Evolutionary conservation across 495 filamentous ascomycete genomes (phyloP).

Genomic region (Sordaria brevicollis): DNA sequence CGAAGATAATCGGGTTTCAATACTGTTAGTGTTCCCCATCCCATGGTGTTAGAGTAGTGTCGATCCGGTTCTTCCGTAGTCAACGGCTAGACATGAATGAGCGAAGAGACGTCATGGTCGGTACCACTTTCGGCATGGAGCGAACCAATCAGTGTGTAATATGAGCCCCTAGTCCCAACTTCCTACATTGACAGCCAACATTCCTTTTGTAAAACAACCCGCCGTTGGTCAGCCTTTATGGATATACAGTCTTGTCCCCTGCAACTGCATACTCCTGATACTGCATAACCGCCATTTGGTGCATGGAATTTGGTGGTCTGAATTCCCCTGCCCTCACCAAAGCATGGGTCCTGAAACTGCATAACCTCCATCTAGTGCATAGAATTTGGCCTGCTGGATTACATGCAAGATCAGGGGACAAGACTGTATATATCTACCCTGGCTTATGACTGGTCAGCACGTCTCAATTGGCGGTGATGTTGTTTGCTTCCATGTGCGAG

Average conservation of each 20-base stretch:
- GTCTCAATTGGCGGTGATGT: background rate
- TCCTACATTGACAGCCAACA: background rate
- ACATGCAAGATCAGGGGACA: too few species aligned
- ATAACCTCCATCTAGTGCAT: too few species aligned
- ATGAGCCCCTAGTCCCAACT: background rate
- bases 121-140: background rate
- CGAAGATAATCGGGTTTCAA: background rate
- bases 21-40: background rate
- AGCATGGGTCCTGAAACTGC: too few species aligned
- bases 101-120: background rate
- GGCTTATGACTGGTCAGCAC: background rate
- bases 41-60: background rate
- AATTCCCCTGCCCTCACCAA: too few species aligned
- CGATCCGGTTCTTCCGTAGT: background rate
- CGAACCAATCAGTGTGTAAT: background rate
- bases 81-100: background rate
- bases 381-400: too few species aligned
- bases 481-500: background rate
- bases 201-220: background rate
- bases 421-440: too few species aligned
- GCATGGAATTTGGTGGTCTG: too few species aligned
- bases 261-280: too few species aligned
- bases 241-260: too few species aligned
- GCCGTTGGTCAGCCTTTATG: background rate
- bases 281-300: too few species aligned